Evolutionary conservation across 495 filamentous ascomycete species (phyloP).

Genomic region (Aspergillus mulundensis): DNA sequence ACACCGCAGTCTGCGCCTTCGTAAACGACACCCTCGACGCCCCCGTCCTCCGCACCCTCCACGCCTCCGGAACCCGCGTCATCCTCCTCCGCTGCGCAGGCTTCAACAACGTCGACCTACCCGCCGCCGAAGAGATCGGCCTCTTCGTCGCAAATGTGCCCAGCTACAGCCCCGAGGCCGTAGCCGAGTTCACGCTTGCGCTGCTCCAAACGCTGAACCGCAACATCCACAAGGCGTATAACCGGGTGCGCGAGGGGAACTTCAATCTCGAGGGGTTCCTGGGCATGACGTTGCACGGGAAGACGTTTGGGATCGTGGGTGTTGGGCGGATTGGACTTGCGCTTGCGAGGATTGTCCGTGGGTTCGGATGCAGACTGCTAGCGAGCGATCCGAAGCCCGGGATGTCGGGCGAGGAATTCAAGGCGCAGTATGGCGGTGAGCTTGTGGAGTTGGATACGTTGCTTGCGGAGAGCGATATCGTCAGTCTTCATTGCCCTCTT

Average conservation of each 20-base stretch:
- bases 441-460: conserved; percentile 53
- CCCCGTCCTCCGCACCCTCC: conserved; percentile 48
- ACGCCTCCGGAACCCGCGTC: conserved; percentile 46
- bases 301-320: conserved; percentile 47
- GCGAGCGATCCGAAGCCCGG: conserved; percentile 48
- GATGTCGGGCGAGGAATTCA: conserved; percentile 44
- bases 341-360: conserved; percentile 45
- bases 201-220: conserved; percentile 67
- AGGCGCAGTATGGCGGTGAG: conserved; percentile 37
- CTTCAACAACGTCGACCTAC: conserved; percentile 65
- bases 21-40: conserved; percentile 60
- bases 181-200: conserved; percentile 67
- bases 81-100: conserved; percentile 67
- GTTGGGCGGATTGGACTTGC: conserved; percentile 36
- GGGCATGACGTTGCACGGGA: conserved; percentile 55
- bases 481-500: conserved; percentile 64
- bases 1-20: conserved; percentile 64
- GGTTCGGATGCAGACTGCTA: conserved; percentile 59
- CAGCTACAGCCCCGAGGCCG: conserved; percentile 66
- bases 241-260: conserved; percentile 68
- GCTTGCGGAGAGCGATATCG: conserved; percentile 53
- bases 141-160: conserved; percentile 66
- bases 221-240: conserved; percentile 67
- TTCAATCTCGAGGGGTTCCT: conserved; percentile 63
- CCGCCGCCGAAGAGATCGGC: conserved; percentile 49